Percentiles rank a stretch among this genome's conserved stretches.
Conservation (phyloP, 2,329 filamentous ascomycete genomes). For the Colletotrichum trifolii region DNA sequence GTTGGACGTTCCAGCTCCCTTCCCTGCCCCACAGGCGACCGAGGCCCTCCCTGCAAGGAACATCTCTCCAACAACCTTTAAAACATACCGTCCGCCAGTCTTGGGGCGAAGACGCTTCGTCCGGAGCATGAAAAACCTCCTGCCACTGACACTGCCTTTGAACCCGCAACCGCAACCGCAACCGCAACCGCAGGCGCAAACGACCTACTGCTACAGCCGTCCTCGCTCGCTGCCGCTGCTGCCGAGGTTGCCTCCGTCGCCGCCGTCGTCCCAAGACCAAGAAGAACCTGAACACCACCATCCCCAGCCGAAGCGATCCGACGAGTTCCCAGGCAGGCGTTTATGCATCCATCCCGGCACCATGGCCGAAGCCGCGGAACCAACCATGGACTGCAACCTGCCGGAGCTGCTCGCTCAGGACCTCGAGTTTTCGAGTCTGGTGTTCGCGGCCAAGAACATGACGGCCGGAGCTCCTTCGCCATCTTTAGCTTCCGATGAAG, state of each 20-base stretch:
- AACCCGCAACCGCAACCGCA: conserved; percentile 28
- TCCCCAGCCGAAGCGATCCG: background rate
- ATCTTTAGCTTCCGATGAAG: conserved; percentile 45
- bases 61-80: conserved; percentile 36
- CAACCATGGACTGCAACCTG: conserved; percentile 56
- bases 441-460: conserved; percentile 63
- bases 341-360: conserved; percentile 32
- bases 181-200: conserved; percentile 7
- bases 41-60: conserved; percentile 37
- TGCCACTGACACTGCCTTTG: conserved; percentile 50
- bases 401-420: conserved; percentile 67
- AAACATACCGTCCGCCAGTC: conserved; percentile 36
- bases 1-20: conserved; percentile 38
- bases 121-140: conserved; percentile 52
- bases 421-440: conserved; percentile 58
- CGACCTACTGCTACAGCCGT: background rate
- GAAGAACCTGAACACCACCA: conserved; percentile 7
- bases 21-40: conserved; percentile 36
- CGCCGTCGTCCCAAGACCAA: conserved; percentile 11
- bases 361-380: conserved; percentile 38
- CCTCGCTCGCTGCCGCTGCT: background rate
- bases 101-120: conserved; percentile 48
- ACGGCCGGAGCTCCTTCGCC: conserved; percentile 60
- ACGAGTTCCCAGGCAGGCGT: conserved; percentile 11
- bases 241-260: conserved; percentile 9